Evolutionary conservation across 176 grass and related monocot genomes (phyloP), one percentile per base, ranked within the genome.

Genomic region (Pharus latifolius): DNA sequence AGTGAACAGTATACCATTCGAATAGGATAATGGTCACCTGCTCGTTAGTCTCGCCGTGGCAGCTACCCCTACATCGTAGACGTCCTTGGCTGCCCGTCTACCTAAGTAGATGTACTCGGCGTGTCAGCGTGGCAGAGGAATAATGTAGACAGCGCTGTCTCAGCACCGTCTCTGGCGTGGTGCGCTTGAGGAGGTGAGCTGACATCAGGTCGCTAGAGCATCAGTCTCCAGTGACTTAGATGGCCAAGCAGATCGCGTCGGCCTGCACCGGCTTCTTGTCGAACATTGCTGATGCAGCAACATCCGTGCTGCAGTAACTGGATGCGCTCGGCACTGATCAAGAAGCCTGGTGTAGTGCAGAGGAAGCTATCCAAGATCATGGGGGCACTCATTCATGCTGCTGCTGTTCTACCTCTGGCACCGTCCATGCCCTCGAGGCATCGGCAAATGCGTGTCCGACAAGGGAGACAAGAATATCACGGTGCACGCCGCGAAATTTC

Each of bases 331-430:
- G 46, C 56, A 35, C 81, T 73, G 2, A 27, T 56, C 12, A 79
- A 79, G 7, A 79, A 61, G 1, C 78, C 78, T 49, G 67, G 67
- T 50, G 47, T 78, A 20, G 57, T 84, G 12, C 74, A 67, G 50
- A 72, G 61, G 74, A 84, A 68, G 54, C 58, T 84, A 46, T 56
- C 82, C 58, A 84, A 84, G 56, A 79, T 48, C 49, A 59, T 84
- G n/a, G 58, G 82, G 82, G 5, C 67, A 78, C 57, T 84, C 74
- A 20, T 84, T 84, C 49, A 84, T 67, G 11, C 53, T 84, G 68
- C 64, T 84, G 34, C 56, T 84, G 6, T 84, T 73, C 58, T 79
- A 84, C 67, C 60, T 84, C 28, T 72, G 67, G 67, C 74, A 74
- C 33, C 66, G 74, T 28, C 74, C 78, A 19, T 57, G 78, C 56